Conservation (phyloP, 306 rosid species). For the Luffa aegyptiaca region DNA sequence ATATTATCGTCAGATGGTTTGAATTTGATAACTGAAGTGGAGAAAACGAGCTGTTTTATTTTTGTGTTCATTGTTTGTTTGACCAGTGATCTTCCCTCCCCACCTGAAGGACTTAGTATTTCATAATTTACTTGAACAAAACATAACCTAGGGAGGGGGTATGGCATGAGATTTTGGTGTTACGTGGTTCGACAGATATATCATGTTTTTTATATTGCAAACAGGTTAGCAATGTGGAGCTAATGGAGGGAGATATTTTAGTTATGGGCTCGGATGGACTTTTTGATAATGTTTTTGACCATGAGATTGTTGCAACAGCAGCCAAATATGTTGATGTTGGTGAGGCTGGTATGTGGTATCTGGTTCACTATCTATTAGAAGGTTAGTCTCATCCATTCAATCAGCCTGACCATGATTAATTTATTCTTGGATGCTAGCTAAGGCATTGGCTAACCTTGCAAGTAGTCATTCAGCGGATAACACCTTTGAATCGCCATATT, state of each 20-base stretch:
- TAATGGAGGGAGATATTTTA: conserved; percentile 59
- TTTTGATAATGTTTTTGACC: conserved; percentile 67
- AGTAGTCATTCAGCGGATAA: conserved; percentile 64
- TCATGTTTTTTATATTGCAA: background rate
- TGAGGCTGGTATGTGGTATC: conserved; percentile 60
- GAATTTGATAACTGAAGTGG: background rate
- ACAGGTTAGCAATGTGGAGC: conserved; percentile 60
- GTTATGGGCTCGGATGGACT: conserved; percentile 86
- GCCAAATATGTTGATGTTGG: conserved; percentile 38
- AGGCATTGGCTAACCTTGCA: conserved; percentile 82
- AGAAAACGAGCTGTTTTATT: background rate
- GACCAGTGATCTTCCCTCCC: background rate
- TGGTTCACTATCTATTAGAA: background rate
- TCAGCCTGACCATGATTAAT: conserved; percentile 8
- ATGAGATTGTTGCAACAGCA: conserved; percentile 45
- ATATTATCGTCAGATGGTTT: background rate
- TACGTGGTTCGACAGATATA: background rate
- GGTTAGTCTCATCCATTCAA: background rate
- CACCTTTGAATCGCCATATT: conserved; percentile 77
- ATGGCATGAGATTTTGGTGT: background rate
- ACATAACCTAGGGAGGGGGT: background rate
- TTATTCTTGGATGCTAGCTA: conserved; percentile 54
- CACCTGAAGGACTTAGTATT: background rate
- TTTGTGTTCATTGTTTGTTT: background rate
- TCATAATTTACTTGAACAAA: background rate